These are phyloP conservation scores for Fusarium penzigii DNA, from an alignment of 2,329 filamentous ascomycete species.

Conservation along the genomic window DNA sequence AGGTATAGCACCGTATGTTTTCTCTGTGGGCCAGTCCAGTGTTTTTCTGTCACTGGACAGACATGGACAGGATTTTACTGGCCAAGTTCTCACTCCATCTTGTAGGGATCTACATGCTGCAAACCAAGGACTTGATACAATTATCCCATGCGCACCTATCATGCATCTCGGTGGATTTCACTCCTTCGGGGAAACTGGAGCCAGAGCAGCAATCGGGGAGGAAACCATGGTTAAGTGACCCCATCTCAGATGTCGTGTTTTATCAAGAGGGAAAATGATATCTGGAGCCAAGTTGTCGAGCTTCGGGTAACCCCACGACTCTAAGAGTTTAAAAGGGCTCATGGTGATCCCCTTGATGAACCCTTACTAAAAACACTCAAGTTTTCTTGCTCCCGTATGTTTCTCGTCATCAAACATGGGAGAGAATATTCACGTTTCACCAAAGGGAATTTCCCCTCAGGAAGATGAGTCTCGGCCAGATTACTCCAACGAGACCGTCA, in stretches of 20 bases:
- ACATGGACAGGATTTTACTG: no score
- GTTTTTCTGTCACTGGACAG: no score
- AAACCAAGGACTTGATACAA: background rate
- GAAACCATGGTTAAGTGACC: background rate
- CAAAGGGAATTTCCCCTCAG: conserved; percentile 34
- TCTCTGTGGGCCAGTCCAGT: no score
- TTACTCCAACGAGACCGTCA: conserved; percentile 51
- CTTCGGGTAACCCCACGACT: background rate
- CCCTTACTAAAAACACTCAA: no score
- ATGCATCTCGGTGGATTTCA: conserved; percentile 16
- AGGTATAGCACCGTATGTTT: no score
- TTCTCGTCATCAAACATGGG: conserved; percentile 17
- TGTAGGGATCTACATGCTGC: background rate
- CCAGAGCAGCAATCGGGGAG: background rate
- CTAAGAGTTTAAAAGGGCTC: background rate
- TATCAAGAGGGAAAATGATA: background rate
- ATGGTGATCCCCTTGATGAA: background rate
- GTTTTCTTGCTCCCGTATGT: no score
- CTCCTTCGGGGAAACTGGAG: background rate
- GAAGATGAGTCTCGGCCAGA: conserved; percentile 43
- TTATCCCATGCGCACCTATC: conserved; percentile 10
- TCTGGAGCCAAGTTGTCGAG: background rate
- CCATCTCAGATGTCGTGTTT: background rate
- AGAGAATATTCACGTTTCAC: conserved; percentile 10
- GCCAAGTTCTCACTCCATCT: no score